Base-by-base conservation (phyloP, 441 rosid species). In the Gossypium davidsonii region DNA sequence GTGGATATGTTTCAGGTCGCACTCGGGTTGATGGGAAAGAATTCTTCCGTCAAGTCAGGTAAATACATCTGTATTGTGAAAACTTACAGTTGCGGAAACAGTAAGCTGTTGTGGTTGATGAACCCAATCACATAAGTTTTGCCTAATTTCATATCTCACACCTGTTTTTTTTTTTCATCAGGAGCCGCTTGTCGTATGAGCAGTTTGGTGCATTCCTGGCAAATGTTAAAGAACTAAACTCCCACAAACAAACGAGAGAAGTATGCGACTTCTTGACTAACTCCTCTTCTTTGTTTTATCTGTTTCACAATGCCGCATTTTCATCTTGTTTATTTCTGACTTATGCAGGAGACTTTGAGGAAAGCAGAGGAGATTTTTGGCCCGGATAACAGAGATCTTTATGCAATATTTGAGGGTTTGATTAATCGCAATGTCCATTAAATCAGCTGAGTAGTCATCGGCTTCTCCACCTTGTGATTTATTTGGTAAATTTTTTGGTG, bases 11-110 rank as follows among this genome's bases (percentile, higher is more conserved):
- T 81, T 78, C 90, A 92, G 98, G 91, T 23, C 78, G 91, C 80
- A 87, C 91, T 74, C 87, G 92, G 49, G 91, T 88, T 67, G 97
- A 91, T 21, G 98, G 97, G 61, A 94, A 90, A 81, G 98, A 92
- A 79, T 89, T 94, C 84, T 90, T 94, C 82, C 95, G 97, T 57
- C 94, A 90, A 89, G 97, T 92, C 84, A 94, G 97, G 97, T 91
- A 83, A 79, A 73, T 37, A 6, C 37, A 56, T 74, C n/a, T 28
- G 20, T 11, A 52, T 7, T 8, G 15, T 58, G 25, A 58, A 26
- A 28, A 57, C 31, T n/a, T 55, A n/a, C 55, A 39, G 20, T 17
- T 1, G 37, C 18, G 17, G 15, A 14, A 72, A 21, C 53, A 55
- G 44, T 57, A 23, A 8, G n/a, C 49, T 55, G 65, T 64, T 10